phyloP scores from a whole-genome alignment of 2,329 filamentous ascomycete genomes.

The Monosporascus sp. region DNA sequence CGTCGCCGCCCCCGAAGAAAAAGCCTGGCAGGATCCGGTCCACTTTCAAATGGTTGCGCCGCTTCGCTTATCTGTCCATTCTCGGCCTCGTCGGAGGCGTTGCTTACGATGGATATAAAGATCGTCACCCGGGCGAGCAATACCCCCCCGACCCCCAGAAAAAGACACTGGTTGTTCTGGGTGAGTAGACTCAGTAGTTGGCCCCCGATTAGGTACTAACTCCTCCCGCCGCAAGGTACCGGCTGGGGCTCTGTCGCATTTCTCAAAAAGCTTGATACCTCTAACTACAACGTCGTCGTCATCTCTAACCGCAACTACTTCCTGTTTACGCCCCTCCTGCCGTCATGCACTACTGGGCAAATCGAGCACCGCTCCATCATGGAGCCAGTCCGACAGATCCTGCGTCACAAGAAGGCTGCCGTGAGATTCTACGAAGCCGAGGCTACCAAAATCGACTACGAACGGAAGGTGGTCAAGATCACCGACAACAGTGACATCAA shows the following conservation, averaged over 20 bases:
- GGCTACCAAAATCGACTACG: slow-evolving; percentile 89
- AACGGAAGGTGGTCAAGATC: slow-evolving; percentile 82
- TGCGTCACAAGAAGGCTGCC: slow-evolving; percentile 86
- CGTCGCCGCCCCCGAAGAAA: slow-evolving; percentile 39
- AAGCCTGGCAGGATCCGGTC: slow-evolving; percentile 57
- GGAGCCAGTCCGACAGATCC: slow-evolving; percentile 95
- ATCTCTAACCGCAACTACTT: slow-evolving; percentile 99
- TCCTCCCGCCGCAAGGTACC: slow-evolving; percentile 56
- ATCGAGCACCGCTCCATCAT: slow-evolving; percentile 99
- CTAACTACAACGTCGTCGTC: slow-evolving; percentile 98
- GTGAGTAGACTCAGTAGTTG: slow-evolving; percentile 42
- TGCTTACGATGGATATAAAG: slow-evolving; percentile 75
- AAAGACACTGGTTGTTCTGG: slow-evolving; percentile 95
- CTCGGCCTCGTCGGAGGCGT: slow-evolving; percentile 66
- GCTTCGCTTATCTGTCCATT: slow-evolving; percentile 70
- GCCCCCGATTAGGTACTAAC: too few relatives aligned
- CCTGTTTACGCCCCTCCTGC: slow-evolving; percentile 95
- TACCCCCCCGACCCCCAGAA: slow-evolving; percentile 73
- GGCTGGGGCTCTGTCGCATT: slow-evolving; percentile 95
- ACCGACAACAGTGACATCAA: slow-evolving; percentile 91
- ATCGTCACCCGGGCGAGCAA: slow-evolving; percentile 78
- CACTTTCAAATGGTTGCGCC: slow-evolving; percentile 75
- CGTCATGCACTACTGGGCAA: slow-evolving; percentile 93
- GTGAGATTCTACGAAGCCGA: slow-evolving; percentile 99
- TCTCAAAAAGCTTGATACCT: slow-evolving; percentile 96